Evolutionary conservation across 495 filamentous ascomycete genomes (phyloP), one percentile per base, ranked within the genome.

Genomic region (Penicillium robsamsonii): DNA sequence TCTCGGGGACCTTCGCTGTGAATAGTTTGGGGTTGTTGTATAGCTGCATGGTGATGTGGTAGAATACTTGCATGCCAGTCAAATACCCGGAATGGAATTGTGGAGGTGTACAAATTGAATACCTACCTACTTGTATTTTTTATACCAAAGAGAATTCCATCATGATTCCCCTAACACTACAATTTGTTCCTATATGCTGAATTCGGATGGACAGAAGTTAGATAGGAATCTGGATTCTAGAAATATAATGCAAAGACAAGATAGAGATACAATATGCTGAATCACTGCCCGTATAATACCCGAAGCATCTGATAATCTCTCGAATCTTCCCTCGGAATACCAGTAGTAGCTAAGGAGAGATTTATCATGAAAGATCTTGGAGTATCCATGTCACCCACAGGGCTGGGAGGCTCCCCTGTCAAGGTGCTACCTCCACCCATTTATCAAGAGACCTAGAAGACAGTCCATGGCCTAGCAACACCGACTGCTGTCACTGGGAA

Each of bases 1-100:
- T 38, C 49, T 15, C 55, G 54, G 20, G 63, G 59, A 1, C 63
- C 64, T 20, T 53, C 60, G 17, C 53, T 72, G 45, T 70, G 61
- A 65, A 27, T 25, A 20, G 25, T 15, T 18, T 9, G 11, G 3
- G 6, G 15, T 27, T 20, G 22, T 44, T 46, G 29, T 31, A 47
- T 20, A 47, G n/a, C n/a, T 56, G 17, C 24, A 37, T 2, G 13
- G 13, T 37, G 27, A 29, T 20, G 37, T 38, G 50, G 35, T 51
- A 30, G n/a, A 52, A 31, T 46, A 43, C 43, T 46, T 46, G 31
- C 43, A 29, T 46, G 24, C 15, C 12, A 38, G 31, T 15, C 12
- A 20, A 18, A 52, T 43, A 52, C 50, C 38, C 35, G 13, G 30
- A n/a, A 9, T 17, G 6, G 35, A 9, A 38, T 17, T 17, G n/a